phyloP scores from a whole-genome alignment of 2,329 filamentous ascomycete genomes.

The Apiospora marii region DNA sequence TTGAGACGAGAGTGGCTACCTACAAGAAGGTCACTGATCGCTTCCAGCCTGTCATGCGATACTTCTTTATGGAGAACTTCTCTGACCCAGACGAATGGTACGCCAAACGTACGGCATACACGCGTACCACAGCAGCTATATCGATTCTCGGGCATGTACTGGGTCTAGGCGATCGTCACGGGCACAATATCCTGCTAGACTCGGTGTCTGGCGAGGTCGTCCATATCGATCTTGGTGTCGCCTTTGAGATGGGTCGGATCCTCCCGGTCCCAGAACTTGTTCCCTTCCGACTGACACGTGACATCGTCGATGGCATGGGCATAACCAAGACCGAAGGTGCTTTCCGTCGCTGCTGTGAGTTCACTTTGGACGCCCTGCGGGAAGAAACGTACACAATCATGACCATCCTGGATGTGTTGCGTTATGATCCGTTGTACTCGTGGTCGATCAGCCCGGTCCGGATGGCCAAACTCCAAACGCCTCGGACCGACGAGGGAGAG shows the following conservation, averaged over 20 bases:
- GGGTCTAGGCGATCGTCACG: slow-evolving; percentile 91
- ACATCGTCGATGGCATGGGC: slow-evolving; percentile 97
- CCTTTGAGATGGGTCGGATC: slow-evolving; percentile 96
- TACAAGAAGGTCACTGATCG: slow-evolving; percentile 81
- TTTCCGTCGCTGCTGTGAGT: slow-evolving; percentile 97
- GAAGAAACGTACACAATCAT: slow-evolving; percentile 97
- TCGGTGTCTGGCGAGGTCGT: slow-evolving; percentile 90
- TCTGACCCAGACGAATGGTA: slow-evolving; percentile 97
- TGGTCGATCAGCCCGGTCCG: slow-evolving; percentile 86
- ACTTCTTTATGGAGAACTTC: slow-evolving; percentile 97
- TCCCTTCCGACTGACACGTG: slow-evolving; percentile 91
- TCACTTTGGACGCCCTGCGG: slow-evolving; percentile 92
- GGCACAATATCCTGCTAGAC: slow-evolving; percentile 96
- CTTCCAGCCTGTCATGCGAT: slow-evolving; percentile 93
- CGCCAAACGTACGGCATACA: slow-evolving; percentile 85
- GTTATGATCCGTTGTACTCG: slow-evolving; percentile 96
- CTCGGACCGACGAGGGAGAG: slow-evolving; percentile 56
- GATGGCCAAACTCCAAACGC: slow-evolving; percentile 70
- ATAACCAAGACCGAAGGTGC: slow-evolving; percentile 95
- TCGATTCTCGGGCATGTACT: slow-evolving; percentile 94
- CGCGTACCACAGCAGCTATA: slow-evolving; percentile 90
- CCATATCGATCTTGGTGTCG: slow-evolving; percentile 95
- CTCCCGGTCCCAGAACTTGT: slow-evolving; percentile 94
- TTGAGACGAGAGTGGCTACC: slow-evolving; percentile 74
- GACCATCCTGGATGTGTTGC: slow-evolving; percentile 95